These are phyloP conservation scores for Cubamyces sp. DNA, from an alignment of 768 basidiomycete species.

Conservation along the genomic window DNA sequence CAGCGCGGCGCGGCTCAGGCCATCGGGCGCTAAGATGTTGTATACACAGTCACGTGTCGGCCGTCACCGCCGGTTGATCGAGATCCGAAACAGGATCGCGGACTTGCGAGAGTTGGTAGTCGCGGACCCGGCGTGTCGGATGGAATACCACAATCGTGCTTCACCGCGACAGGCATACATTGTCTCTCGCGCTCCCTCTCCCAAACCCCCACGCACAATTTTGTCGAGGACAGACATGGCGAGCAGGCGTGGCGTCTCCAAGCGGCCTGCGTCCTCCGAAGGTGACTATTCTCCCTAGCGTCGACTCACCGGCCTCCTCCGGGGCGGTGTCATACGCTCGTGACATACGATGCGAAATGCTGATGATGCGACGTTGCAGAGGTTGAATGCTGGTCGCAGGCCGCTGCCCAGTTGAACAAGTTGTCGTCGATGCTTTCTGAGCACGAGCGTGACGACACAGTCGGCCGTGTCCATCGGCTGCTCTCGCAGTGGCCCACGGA, in stretches of 20 bases:
- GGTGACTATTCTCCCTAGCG: constrained; percentile 47
- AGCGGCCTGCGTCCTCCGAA: constrained; percentile 76
- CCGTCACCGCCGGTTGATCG: constrained; percentile 11
- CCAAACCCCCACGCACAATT: constrained; percentile 15
- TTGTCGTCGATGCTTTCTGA: constrained; percentile 59
- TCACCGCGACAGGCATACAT: constrained; percentile 11
- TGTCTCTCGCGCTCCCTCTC: constrained; percentile 6
- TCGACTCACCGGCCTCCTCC: background rate
- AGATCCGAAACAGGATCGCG: constrained; percentile 24
- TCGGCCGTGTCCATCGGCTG: constrained; percentile 74
- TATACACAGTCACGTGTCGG: constrained; percentile 8
- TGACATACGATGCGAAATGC: constrained; percentile 23
- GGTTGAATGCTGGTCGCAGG: constrained; percentile 76
- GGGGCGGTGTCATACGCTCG: background rate
- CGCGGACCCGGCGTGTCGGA: constrained; percentile 27
- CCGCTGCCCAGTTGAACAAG: constrained; percentile 57
- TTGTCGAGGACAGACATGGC: constrained; percentile 49
- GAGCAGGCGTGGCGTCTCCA: constrained; percentile 61
- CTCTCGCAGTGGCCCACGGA: constrained; percentile 74
- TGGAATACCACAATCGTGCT: constrained; percentile 21
- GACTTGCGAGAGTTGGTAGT: constrained; percentile 21
- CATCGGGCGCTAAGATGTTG: background rate
- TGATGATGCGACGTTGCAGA: constrained; percentile 47
- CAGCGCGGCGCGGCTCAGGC: no score
- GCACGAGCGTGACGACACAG: constrained; percentile 55